Percentiles rank a stretch among this genome's conserved stretches.
phyloP scores from a whole-genome alignment of 768 basidiomycete genomes.

The Suillus cothurnatus region DNA sequence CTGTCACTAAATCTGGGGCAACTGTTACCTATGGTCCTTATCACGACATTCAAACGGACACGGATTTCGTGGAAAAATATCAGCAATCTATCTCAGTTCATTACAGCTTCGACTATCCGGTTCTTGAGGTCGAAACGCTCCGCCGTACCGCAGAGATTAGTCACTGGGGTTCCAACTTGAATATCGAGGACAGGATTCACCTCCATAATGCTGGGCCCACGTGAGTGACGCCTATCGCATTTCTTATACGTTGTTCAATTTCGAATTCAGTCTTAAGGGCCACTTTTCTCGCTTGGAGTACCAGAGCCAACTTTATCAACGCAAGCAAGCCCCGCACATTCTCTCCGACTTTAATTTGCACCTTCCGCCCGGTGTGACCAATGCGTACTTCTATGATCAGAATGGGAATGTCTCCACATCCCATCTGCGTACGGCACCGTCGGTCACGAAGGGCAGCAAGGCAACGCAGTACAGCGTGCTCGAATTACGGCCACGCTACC shows the following conservation, averaged over 20 bases:
- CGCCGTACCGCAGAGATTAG: conserved; percentile 86
- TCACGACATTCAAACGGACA: conserved; percentile 68
- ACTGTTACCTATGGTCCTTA: conserved; percentile 91
- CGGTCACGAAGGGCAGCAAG: conserved; percentile 57
- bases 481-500: conserved; percentile 88
- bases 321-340: conserved; percentile 66
- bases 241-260: conserved; percentile 10
- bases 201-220: conserved; percentile 89
- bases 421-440: conserved; percentile 69
- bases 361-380: conserved; percentile 80
- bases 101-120: conserved; percentile 81
- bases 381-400: conserved; percentile 87
- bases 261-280: conserved; percentile 74
- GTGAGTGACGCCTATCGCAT: conserved; percentile 50
- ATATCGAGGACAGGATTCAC: conserved; percentile 85
- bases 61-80: conserved; percentile 57
- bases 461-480: conserved; percentile 64
- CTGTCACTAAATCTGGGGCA: conserved; percentile 73
- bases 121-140: conserved; percentile 73
- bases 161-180: conserved; percentile 96
- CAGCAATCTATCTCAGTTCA: conserved; percentile 76
- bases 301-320: conserved; percentile 74
- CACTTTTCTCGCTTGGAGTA: conserved; percentile 93
- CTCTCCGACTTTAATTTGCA: conserved; percentile 74
- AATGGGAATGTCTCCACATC: conserved; percentile 98